These are phyloP conservation scores for Fomitopsis schrenkii DNA, from an alignment of 1,284 basidiomycete genomes.

Conservation along the genomic window DNA sequence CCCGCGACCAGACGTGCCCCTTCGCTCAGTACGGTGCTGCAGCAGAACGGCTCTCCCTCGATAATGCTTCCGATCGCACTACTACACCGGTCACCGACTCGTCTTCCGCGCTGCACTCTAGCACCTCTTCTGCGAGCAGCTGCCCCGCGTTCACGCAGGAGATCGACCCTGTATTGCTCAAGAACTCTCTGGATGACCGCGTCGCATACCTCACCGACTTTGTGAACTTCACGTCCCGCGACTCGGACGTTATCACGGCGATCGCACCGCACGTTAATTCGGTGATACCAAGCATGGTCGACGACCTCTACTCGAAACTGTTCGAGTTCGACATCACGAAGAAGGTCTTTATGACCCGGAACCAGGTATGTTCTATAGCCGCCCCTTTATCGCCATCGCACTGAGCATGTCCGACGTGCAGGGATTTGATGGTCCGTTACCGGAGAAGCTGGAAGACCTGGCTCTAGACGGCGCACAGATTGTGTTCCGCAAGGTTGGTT, in stretches of 20 bases:
- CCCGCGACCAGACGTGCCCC: conserved; percentile 11
- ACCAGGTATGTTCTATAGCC: conserved; percentile 22
- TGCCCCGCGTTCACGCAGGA: conserved; percentile 29
- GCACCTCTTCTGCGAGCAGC: conserved; percentile 7
- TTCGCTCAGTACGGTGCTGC: conserved; percentile 6
- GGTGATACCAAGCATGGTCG: conserved; percentile 39
- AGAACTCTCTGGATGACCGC: conserved; percentile 29
- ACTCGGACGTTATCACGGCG: conserved; percentile 38
- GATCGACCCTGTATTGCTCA: conserved; percentile 27
- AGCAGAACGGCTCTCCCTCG: not conserved
- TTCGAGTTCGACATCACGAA: conserved; percentile 46
- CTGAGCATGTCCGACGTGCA: conserved; percentile 9
- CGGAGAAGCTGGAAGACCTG: conserved; percentile 36
- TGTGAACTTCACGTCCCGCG: conserved; percentile 37
- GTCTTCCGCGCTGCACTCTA: conserved; percentile 16
- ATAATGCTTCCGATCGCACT: conserved; percentile 9
- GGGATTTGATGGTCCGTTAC: conserved; percentile 33
- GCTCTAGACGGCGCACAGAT: conserved; percentile 41
- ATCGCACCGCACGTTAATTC: conserved; percentile 37
- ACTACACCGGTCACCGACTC: conserved; percentile 14
- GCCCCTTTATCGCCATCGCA: not conserved
- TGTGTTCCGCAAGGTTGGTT: conserved; percentile 40
- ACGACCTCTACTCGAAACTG: conserved; percentile 43
- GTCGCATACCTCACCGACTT: conserved; percentile 42
- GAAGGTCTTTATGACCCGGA: conserved; percentile 34